These are phyloP conservation scores for Hagleromyces aurorensis DNA, from an alignment of 805 yeast species.

Conservation along the genomic window DNA sequence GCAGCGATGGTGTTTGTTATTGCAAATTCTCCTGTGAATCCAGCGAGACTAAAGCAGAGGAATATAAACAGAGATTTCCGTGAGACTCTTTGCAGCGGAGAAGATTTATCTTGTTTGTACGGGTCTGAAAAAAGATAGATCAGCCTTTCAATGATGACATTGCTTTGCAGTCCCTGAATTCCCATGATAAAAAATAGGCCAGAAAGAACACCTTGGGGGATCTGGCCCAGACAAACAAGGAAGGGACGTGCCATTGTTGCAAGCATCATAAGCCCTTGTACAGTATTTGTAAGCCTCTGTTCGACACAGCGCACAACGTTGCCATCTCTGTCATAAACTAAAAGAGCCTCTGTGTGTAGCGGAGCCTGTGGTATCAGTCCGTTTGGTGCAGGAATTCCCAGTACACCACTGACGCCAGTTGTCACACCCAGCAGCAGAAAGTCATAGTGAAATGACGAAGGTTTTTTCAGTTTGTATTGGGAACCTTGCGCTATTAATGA, in stretches of 20 bases:
- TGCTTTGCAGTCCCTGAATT: constrained; percentile 61
- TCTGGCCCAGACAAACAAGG: constrained; percentile 65
- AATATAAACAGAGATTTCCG: constrained; percentile 42
- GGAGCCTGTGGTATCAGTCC: constrained; percentile 98
- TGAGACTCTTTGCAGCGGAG: constrained; percentile 30
- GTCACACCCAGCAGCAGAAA: constrained; percentile 75
- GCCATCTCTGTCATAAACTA: constrained; percentile 35
- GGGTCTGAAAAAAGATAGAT: constrained; percentile 56
- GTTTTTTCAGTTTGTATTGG: constrained; percentile 73
- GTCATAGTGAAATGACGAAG: constrained; percentile 91
- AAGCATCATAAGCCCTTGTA: constrained; percentile 75
- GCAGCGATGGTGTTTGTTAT: constrained; percentile 86
- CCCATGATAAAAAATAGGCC: constrained; percentile 96
- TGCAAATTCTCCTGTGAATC: constrained; percentile 73
- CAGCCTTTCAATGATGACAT: constrained; percentile 55
- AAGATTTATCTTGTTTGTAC: constrained; percentile 29
- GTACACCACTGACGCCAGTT: constrained; percentile 77
- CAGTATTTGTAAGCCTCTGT: constrained; percentile 77
- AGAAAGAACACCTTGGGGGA: constrained; percentile 89
- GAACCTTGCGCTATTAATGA: constrained; percentile 86
- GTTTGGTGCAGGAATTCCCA: constrained; percentile 94
- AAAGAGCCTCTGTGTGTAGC: constrained; percentile 71
- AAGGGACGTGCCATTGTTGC: constrained; percentile 89
- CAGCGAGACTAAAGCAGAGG: constrained; percentile 49
- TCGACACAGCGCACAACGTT: constrained; percentile 61